Evolutionary conservation across 140 eudicot species (phyloP).

Genomic region (Flaveria floridana): DNA sequence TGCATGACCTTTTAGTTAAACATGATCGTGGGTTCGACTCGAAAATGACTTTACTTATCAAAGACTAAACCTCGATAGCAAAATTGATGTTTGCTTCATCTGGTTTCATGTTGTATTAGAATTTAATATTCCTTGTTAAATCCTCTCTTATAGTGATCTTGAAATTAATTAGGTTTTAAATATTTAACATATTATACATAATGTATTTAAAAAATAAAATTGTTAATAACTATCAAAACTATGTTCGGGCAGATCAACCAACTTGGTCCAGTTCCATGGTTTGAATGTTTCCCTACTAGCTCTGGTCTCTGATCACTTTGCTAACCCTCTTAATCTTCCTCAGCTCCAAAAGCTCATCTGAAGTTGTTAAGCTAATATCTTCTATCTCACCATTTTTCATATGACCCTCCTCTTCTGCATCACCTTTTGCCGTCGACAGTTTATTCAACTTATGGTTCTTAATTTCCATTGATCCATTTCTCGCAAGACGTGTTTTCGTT

Average conservation of each 20-base stretch:
- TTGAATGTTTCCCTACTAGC: constrained; percentile 1
- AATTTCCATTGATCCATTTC: constrained; percentile 5
- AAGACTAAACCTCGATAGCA: too few relatives aligned
- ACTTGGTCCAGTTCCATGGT: background rate
- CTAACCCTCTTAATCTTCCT: constrained; percentile 31
- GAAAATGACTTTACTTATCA: too few relatives aligned
- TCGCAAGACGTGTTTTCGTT: background rate
- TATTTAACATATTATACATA: background rate
- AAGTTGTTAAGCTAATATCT: constrained; percentile 22
- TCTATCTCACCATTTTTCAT: constrained; percentile 15
- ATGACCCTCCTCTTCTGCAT: background rate
- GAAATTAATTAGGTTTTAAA: background rate
- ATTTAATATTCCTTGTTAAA: background rate
- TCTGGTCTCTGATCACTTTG: constrained; percentile 21
- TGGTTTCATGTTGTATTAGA: background rate
- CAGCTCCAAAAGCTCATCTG: constrained; percentile 28
- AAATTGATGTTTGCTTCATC: background rate
- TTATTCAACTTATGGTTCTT: background rate
- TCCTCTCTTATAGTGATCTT: background rate
- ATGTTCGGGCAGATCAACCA: background rate
- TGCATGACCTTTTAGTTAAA: too few relatives aligned
- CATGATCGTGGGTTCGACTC: too few relatives aligned
- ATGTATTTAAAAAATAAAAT: background rate
- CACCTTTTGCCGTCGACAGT: background rate
- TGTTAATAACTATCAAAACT: background rate